These are phyloP conservation scores for Ascocoryne sarcoides DNA, from an alignment of 2,329 filamentous ascomycete genomes.

Conservation along the genomic window DNA sequence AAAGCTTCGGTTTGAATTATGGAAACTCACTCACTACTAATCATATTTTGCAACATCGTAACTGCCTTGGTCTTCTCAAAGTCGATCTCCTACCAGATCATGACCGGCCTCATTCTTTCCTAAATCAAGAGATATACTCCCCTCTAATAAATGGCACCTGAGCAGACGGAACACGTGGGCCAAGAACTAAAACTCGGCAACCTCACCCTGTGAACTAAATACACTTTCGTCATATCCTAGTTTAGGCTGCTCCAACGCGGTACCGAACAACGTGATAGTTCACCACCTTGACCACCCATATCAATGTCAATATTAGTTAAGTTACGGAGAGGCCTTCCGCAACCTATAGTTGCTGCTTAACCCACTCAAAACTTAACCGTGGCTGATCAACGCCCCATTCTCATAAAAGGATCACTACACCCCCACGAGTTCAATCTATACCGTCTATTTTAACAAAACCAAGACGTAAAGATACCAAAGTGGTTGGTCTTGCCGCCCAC, in stretches of 20 bases:
- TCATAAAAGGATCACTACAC: no score
- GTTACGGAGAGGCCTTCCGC: background rate
- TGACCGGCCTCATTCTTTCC: background rate
- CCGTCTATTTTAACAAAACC: no score
- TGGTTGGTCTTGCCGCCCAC: slow-evolving; percentile 12
- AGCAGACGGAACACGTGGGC: background rate
- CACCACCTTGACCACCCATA: background rate
- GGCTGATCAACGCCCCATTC: slow-evolving; percentile 9
- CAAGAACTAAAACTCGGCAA: background rate
- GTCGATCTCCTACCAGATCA: background rate
- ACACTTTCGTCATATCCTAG: background rate
- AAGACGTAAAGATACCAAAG: no score
- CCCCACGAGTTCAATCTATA: no score
- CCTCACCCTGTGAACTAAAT: background rate
- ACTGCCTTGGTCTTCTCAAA: background rate
- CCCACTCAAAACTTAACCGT: background rate
- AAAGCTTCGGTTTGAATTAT: background rate
- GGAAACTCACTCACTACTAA: background rate
- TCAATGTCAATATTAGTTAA: background rate
- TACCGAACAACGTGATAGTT: no score
- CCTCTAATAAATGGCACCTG: background rate
- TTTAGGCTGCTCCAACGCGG: no score
- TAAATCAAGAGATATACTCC: background rate
- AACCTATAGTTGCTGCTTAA: background rate
- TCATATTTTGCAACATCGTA: background rate